phyloP scores from a whole-genome alignment of 1,284 basidiomycete genomes.

The Abortiporus biennis region DNA sequence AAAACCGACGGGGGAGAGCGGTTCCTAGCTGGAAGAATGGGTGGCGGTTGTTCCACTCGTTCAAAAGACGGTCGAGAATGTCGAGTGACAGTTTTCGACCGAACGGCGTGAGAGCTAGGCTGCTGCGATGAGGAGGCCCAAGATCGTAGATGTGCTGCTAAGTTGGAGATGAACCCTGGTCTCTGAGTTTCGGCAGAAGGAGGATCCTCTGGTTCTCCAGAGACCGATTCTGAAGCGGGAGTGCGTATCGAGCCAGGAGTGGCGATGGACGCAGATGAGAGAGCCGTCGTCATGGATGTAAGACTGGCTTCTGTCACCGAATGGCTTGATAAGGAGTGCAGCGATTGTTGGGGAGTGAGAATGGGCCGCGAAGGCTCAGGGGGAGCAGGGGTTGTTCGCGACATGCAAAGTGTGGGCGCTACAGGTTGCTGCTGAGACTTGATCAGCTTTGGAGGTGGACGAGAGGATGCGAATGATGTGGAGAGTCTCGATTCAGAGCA shows the following conservation, averaged over 20 bases:
- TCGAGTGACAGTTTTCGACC: conserved; percentile 17
- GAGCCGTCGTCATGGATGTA: conserved; percentile 22
- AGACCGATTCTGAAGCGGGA: conserved; percentile 11
- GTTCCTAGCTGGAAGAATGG: conserved; percentile 1
- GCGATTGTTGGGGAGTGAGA: conserved; percentile 22
- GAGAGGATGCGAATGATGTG: conserved; percentile 15
- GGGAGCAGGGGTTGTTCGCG: conserved; percentile 24
- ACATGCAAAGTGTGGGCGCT: conserved; percentile 42
- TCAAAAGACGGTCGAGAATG: no score
- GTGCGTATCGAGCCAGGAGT: conserved; percentile 24
- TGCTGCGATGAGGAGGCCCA: conserved; percentile 11
- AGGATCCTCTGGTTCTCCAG: conserved; percentile 9
- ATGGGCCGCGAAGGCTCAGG: conserved; percentile 26
- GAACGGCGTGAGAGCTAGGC: conserved; percentile 7
- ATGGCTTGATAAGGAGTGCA: conserved; percentile 20
- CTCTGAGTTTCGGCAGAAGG: conserved; percentile 12
- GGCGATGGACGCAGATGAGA: conserved; percentile 23
- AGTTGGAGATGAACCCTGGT: conserved; percentile 14
- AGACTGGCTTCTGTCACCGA: conserved; percentile 21
- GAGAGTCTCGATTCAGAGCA: conserved; percentile 17
- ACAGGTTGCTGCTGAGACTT: conserved; percentile 29
- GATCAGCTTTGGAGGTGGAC: conserved; percentile 34
- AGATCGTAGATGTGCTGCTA: conserved; percentile 18
- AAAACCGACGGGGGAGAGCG: not conserved
- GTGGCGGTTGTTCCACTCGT: no score